Evolutionary conservation across 2,329 filamentous ascomycete genomes (phyloP).

Genomic region (Diaporthe citriasiana): DNA sequence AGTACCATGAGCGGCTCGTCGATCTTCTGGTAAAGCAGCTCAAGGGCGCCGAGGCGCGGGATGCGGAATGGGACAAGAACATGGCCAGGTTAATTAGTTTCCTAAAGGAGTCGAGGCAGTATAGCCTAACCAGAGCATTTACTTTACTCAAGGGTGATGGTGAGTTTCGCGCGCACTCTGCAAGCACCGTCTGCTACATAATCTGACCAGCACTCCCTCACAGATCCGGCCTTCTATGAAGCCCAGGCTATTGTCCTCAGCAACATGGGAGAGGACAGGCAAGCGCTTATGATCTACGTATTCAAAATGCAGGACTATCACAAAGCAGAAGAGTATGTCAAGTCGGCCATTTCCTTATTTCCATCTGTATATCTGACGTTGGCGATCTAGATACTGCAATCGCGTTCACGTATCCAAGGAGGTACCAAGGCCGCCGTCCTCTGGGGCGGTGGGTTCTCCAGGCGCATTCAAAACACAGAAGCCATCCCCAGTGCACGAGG

Average conservation of each 20-base stretch:
- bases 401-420: constrained; percentile 78
- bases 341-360: constrained; percentile 23
- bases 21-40: constrained; percentile 76
- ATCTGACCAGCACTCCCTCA: constrained; percentile 35
- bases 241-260: constrained; percentile 90
- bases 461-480: constrained; percentile 51
- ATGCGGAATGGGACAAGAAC: constrained; percentile 68
- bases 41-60: constrained; percentile 54
- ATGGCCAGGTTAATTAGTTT: constrained; percentile 80
- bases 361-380: constrained; percentile 33
- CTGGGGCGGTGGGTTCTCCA: constrained; percentile 45
- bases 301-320: constrained; percentile 89
- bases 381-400: constrained; percentile 82
- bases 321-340: constrained; percentile 90
- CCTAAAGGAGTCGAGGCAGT: constrained; percentile 81
- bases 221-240: constrained; percentile 89
- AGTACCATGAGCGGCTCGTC: constrained; percentile 88
- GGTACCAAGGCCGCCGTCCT: constrained; percentile 46
- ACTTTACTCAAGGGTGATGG: constrained; percentile 83
- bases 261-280: constrained; percentile 95
- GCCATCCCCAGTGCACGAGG: constrained; percentile 52
- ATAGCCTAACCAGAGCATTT: constrained; percentile 84
- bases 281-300: constrained; percentile 97
- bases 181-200: not conserved
- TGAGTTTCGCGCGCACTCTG: constrained; percentile 55